Percentiles rank a stretch among this genome's conserved stretches.
Evolutionary conservation across 257 asterid species (phyloP).

Genomic region (Buddleja alternifolia): DNA sequence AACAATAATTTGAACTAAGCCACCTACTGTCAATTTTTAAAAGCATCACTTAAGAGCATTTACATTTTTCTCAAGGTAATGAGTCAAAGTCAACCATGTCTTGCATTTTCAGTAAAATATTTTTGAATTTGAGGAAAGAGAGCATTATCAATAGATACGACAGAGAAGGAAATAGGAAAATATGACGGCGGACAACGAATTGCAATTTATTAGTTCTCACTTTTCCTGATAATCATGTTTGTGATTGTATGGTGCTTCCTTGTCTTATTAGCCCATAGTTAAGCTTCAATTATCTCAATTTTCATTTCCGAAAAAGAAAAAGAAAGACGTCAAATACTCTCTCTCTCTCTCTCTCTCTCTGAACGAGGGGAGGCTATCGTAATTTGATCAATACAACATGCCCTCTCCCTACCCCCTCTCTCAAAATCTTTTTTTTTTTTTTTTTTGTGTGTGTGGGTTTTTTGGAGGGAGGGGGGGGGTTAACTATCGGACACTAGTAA

Average conservation of each 20-base stretch:
- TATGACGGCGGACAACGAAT: background rate
- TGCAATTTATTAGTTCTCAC: background rate
- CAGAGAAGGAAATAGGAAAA: background rate
- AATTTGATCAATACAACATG: too few relatives aligned
- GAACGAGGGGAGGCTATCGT: too few relatives aligned
- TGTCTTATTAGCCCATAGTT: background rate
- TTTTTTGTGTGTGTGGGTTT: too few relatives aligned
- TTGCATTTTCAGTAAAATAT: background rate
- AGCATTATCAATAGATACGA: background rate
- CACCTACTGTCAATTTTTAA: background rate
- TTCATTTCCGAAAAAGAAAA: too few relatives aligned
- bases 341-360: too few relatives aligned
- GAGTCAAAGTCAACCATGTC: background rate
- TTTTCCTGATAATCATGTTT: background rate
- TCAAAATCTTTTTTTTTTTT: too few relatives aligned
- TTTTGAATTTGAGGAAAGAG: background rate
- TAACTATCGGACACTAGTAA: too few relatives aligned
- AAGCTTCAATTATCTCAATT: background rate
- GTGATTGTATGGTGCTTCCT: background rate
- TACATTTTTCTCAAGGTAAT: background rate
- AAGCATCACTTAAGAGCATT: background rate
- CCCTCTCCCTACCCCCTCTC: too few relatives aligned
- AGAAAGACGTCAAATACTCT: background rate
- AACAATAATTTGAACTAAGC: slow-evolving; percentile 13
- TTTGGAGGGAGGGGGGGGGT: too few relatives aligned